Evolutionary conservation across 495 filamentous ascomycete genomes (phyloP).

Genomic region (Rhypophila decipiens): DNA sequence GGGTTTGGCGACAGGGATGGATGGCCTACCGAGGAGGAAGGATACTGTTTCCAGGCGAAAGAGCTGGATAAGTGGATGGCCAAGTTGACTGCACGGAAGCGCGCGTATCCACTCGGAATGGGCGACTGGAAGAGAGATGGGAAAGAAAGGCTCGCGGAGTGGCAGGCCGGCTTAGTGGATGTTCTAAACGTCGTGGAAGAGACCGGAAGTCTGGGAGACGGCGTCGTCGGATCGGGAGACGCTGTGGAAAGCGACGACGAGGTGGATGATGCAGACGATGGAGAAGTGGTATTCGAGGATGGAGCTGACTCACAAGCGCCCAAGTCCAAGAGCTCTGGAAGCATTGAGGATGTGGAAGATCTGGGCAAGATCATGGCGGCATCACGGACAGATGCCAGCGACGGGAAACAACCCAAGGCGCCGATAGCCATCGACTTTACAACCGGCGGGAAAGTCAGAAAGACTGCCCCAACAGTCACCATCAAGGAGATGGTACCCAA

Average conservation of each 20-base stretch:
- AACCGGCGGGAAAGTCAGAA: slow-evolving; percentile 44
- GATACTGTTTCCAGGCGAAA: slow-evolving; percentile 84
- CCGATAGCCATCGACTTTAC: slow-evolving; percentile 86
- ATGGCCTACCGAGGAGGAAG: slow-evolving; percentile 85
- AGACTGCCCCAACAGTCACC: slow-evolving; percentile 32
- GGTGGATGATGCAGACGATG: slow-evolving; percentile 52
- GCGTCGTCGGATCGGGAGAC: slow-evolving; percentile 74
- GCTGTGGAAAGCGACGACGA: slow-evolving; percentile 79
- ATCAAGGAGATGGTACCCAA: slow-evolving; percentile 91
- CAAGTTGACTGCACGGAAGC: slow-evolving; percentile 72
- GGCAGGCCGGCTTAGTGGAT: slow-evolving; percentile 68
- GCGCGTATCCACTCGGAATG: slow-evolving; percentile 77
- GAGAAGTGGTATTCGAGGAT: slow-evolving; percentile 47
- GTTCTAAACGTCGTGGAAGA: slow-evolving; percentile 54
- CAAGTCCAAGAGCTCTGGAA: slow-evolving; percentile 38
- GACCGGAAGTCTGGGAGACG: slow-evolving; percentile 68
- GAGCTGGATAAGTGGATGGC: slow-evolving; percentile 94
- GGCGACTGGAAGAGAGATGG: slow-evolving; percentile 76
- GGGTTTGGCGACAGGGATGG: slow-evolving; percentile 86
- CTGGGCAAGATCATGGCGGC: slow-evolving; percentile 58
- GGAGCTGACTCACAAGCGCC: slow-evolving; percentile 22
- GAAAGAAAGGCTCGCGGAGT: slow-evolving; percentile 59
- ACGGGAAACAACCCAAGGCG: slow-evolving; percentile 13
- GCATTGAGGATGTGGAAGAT: slow-evolving; percentile 76
- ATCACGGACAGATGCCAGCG: slow-evolving; percentile 30